Percentiles rank a stretch among this genome's conserved stretches.
Conservation (phyloP, 2,329 filamentous ascomycete species). For the Capronia coronata region DNA sequence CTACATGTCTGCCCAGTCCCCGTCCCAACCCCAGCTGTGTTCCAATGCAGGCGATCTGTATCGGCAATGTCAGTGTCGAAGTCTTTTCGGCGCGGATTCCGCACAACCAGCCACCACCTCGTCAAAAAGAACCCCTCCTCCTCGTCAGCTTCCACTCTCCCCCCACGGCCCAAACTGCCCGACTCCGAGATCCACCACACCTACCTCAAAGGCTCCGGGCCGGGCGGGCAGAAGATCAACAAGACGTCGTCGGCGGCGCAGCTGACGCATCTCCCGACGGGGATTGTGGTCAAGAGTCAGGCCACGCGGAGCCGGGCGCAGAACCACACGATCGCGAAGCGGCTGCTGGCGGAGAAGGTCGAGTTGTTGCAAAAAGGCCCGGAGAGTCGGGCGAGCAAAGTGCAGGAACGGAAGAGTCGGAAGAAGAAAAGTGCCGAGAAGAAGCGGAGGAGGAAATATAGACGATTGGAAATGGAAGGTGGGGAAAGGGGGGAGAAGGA, state of each 20-base stretch:
- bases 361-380: constrained; percentile 69
- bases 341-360: constrained; percentile 67
- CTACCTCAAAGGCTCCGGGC: constrained; percentile 86
- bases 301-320: constrained; percentile 78
- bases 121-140: neutral
- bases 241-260: constrained; percentile 96
- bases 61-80: too few relatives aligned
- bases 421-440: constrained; percentile 41
- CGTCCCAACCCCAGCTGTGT: too few relatives aligned
- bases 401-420: constrained; percentile 71
- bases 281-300: constrained; percentile 89
- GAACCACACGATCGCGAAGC: constrained; percentile 78
- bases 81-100: too few relatives aligned
- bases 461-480: constrained; percentile 30
- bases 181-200: constrained; percentile 75
- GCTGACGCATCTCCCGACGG: constrained; percentile 80
- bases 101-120: too few relatives aligned
- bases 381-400: constrained; percentile 70
- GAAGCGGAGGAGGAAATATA: constrained; percentile 42
- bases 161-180: constrained; percentile 61
- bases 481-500: constrained; percentile 1
- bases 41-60: too few relatives aligned
- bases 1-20: too few relatives aligned
- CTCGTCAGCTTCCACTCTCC: constrained; percentile 35
- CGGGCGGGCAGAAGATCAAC: constrained; percentile 98